phyloP scores from a whole-genome alignment of 31 red algal genomes.

The Porphyra umbilicalis region DNA sequence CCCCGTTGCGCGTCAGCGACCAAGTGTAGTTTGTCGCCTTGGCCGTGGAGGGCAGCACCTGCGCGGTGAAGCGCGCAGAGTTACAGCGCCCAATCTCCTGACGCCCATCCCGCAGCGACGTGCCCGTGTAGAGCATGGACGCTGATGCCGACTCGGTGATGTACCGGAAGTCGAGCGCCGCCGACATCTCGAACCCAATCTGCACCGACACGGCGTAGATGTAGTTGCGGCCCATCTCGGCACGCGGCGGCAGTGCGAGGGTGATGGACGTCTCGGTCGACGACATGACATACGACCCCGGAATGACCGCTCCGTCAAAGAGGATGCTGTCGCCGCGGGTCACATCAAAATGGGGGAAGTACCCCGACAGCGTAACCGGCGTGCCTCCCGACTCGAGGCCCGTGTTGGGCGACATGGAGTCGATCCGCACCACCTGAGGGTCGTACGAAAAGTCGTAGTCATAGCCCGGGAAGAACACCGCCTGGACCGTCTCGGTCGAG shows the following conservation, averaged over 20 bases:
- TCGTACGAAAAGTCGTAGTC: slow-evolving; percentile 33
- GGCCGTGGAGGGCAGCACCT: neutral
- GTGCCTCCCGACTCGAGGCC: slow-evolving; percentile 35
- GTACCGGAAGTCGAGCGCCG: slow-evolving; percentile 17
- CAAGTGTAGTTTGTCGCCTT: neutral
- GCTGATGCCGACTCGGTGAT: neutral
- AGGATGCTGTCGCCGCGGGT: slow-evolving; percentile 21
- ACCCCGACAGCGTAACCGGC: slow-evolving; percentile 23
- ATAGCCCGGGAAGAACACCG: slow-evolving; percentile 21
- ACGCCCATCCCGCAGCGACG: neutral
- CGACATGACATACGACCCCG: slow-evolving; percentile 16
- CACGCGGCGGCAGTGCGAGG: slow-evolving; percentile 20
- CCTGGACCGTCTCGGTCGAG: slow-evolving; percentile 6
- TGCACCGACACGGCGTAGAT: slow-evolving; percentile 29
- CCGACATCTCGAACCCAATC: slow-evolving; percentile 39
- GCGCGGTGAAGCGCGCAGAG: neutral
- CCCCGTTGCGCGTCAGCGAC: neutral
- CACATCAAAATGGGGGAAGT: slow-evolving; percentile 46
- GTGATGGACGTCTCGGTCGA: slow-evolving; percentile 5
- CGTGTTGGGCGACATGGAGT: slow-evolving; percentile 26
- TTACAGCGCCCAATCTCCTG: neutral
- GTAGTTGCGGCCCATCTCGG: slow-evolving; percentile 32
- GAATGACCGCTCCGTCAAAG: slow-evolving; percentile 29
- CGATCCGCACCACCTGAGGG: slow-evolving; percentile 11
- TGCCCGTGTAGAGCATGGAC: neutral